Percentiles rank a stretch among this genome's conserved stretches.
These are phyloP conservation scores for Alternaria ethzedia DNA, from an alignment of 2,329 filamentous ascomycete species.

Conservation along the genomic window DNA sequence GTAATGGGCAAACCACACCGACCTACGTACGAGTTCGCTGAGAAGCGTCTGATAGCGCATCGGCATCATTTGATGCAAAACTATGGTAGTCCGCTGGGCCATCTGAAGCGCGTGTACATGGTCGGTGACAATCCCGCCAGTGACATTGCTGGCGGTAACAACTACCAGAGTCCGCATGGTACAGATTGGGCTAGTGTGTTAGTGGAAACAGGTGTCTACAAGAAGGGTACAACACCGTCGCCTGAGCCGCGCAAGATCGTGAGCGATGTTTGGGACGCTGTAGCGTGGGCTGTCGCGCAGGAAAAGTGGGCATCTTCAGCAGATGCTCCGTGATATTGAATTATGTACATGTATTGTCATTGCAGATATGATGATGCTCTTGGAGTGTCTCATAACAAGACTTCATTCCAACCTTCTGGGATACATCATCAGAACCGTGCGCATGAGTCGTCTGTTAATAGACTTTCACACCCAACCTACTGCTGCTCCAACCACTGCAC, in stretches of 20 bases:
- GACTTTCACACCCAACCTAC: neutral
- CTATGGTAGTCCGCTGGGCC: constrained; percentile 37
- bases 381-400: neutral
- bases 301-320: constrained; percentile 50
- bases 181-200: constrained; percentile 80
- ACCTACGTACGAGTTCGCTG: constrained; percentile 83
- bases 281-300: constrained; percentile 73
- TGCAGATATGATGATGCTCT: neutral
- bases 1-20: constrained; percentile 84
- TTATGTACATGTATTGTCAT: neutral
- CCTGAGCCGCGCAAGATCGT: constrained; percentile 70
- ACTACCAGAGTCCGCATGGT: constrained; percentile 69
- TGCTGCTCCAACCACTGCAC: constrained; percentile 7
- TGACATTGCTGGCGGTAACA: constrained; percentile 87
- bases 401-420: neutral
- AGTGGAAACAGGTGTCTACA: constrained; percentile 81
- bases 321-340: neutral
- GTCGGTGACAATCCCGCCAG: constrained; percentile 78
- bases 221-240: constrained; percentile 60
- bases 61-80: constrained; percentile 57
- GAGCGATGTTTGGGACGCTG: constrained; percentile 77
- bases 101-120: constrained; percentile 86
- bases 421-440: neutral
- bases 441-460: neutral
- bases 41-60: constrained; percentile 71